A percentile compares a stretch with the other conserved stretches of the same genome.
Evolutionary conservation across 2,329 filamentous ascomycete genomes (phyloP).

Genomic region (Exophiala spinifera): DNA sequence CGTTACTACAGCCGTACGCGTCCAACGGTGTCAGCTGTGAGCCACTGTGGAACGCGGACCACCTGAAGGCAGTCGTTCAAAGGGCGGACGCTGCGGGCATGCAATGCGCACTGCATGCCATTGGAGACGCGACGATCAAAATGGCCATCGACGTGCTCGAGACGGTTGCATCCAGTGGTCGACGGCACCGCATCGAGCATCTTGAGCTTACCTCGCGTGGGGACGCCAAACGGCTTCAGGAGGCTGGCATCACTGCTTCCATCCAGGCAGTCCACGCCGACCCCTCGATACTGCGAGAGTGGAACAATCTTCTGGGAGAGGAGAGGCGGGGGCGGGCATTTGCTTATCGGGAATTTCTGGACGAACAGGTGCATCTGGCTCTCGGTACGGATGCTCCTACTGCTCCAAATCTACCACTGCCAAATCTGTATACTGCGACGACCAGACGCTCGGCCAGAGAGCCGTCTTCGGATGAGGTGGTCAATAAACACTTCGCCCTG

Average conservation of each 20-base stretch:
- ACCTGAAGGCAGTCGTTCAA: slow-evolving; percentile 43
- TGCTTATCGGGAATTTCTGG: slow-evolving; percentile 49
- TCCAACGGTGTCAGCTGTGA: slow-evolving; percentile 41
- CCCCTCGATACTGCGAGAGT: slow-evolving; percentile 48
- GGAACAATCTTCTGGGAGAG: slow-evolving; percentile 45
- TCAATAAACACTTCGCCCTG: slow-evolving; percentile 46
- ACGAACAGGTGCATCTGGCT: slow-evolving; percentile 45
- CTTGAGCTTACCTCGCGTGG: slow-evolving; percentile 48
- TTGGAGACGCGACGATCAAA: slow-evolving; percentile 48
- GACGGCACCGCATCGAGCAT: slow-evolving; percentile 52
- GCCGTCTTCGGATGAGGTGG: slow-evolving; percentile 37
- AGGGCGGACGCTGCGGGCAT: slow-evolving; percentile 44
- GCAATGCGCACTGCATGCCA: slow-evolving; percentile 52
- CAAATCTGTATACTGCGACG: slow-evolving; percentile 50
- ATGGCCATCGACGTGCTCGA: slow-evolving; percentile 48
- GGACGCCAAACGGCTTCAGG: slow-evolving; percentile 47
- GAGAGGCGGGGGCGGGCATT: slow-evolving; percentile 49
- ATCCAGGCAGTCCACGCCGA: slow-evolving; percentile 41
- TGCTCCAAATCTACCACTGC: slow-evolving; percentile 44
- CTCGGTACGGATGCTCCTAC: slow-evolving; percentile 51
- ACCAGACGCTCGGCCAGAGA: slow-evolving; percentile 47
- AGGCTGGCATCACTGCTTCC: slow-evolving; percentile 46
- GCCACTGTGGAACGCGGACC: slow-evolving; percentile 46
- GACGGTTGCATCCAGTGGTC: slow-evolving; percentile 38
- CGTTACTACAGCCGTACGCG: slow-evolving; percentile 47